phyloP scores from a whole-genome alignment of 2,329 filamentous ascomycete species.

The Aspergillus versicolor region DNA sequence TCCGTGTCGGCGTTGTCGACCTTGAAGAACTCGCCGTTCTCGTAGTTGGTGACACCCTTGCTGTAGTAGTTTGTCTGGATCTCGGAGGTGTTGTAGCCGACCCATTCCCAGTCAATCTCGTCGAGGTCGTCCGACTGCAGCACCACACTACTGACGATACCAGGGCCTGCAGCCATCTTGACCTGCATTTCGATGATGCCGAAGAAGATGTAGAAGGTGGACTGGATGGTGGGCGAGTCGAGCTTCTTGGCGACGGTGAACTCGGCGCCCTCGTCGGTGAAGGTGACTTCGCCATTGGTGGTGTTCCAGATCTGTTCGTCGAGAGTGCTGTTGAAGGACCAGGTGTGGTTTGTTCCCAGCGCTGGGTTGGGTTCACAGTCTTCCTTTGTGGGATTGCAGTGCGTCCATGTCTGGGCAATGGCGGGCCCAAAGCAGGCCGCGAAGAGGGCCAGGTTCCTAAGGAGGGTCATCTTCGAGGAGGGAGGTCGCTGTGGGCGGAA shows the following conservation, averaged over 20 bases:
- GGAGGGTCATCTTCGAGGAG: conserved; percentile 22
- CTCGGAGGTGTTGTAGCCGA: conserved; percentile 37
- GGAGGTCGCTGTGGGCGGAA: not conserved
- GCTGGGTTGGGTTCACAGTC: conserved; percentile 71
- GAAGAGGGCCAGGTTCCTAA: conserved; percentile 28
- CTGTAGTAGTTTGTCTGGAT: conserved; percentile 92
- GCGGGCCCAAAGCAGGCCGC: conserved; percentile 30
- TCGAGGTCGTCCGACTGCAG: conserved; percentile 81
- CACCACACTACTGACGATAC: conserved; percentile 80
- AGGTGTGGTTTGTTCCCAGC: conserved; percentile 61
- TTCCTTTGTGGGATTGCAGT: conserved; percentile 73
- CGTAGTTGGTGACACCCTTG: conserved; percentile 77
- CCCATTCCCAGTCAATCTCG: conserved; percentile 72
- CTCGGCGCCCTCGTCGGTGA: conserved; percentile 62
- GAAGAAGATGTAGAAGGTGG: conserved; percentile 83
- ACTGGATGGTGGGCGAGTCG: conserved; percentile 75
- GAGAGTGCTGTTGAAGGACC: conserved; percentile 64
- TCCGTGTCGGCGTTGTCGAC: conserved; percentile 56
- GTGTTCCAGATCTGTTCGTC: conserved; percentile 64
- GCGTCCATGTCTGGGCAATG: conserved; percentile 70
- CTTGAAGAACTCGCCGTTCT: conserved; percentile 76
- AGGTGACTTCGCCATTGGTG: conserved; percentile 64
- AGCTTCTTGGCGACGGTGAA: conserved; percentile 70
- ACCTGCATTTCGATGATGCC: conserved; percentile 75
- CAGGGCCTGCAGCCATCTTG: conserved; percentile 71